Evolutionary conservation across 106 monocot genomes (phyloP).

Genomic region (Triglochin maritima): DNA sequence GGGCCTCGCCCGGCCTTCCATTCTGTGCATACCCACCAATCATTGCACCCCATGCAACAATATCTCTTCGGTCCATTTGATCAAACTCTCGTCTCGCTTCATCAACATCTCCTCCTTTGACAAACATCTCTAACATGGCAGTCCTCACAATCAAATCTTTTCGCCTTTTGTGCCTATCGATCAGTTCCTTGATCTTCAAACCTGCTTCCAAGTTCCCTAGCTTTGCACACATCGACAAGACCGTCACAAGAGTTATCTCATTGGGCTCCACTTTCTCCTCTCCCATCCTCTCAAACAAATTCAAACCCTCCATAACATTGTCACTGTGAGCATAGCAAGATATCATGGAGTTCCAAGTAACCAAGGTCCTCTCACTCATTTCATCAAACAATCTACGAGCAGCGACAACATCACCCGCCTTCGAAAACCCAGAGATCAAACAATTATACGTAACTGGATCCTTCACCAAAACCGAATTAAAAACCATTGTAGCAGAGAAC

Average conservation of each 20-base stretch:
- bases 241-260: conserved; percentile 55
- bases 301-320: conserved; percentile 49
- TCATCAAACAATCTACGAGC: conserved; percentile 57
- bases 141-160: conserved; percentile 63
- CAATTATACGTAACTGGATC: conserved; percentile 76
- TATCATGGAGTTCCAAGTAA: conserved; percentile 90
- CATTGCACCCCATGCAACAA: conserved; percentile 91
- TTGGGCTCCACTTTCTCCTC: conserved; percentile 33
- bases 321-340: conserved; percentile 64
- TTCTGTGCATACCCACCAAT: conserved; percentile 92
- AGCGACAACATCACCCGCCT: conserved; percentile 31
- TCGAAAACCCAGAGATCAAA: conserved; percentile 74
- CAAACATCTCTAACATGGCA: conserved; percentile 75
- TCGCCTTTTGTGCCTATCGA: conserved; percentile 24
- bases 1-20: conserved; percentile 61
- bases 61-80: conserved; percentile 44
- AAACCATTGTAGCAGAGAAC: conserved; percentile 38
- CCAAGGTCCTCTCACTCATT: conserved; percentile 50
- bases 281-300: conserved; percentile 57
- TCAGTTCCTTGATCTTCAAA: conserved; percentile 41
- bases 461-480: conserved; percentile 39
- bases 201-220: conserved; percentile 54
- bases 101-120: conserved; percentile 70
- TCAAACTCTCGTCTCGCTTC: conserved; percentile 73
- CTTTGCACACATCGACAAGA: conserved; percentile 74